phyloP scores from a whole-genome alignment of 2,329 filamentous ascomycete species.

The Furcasterigmium furcatum region DNA sequence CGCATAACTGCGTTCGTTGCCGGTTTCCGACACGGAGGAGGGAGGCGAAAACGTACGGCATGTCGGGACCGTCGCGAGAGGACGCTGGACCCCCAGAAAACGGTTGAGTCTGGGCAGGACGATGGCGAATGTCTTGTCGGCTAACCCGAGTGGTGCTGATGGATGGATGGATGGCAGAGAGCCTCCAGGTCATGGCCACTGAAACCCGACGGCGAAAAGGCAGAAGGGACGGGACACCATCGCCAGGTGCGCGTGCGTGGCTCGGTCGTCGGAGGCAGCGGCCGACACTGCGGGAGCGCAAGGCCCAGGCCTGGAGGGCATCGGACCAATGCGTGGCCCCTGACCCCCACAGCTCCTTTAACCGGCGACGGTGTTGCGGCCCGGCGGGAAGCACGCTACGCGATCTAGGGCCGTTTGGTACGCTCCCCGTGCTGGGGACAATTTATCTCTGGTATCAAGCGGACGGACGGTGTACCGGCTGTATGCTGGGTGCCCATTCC shows the following conservation, averaged over 20 bases:
- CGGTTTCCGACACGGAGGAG: not conserved
- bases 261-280: not conserved
- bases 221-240: no score
- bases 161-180: no score
- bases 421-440: no score
- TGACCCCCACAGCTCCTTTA: slow-evolving; percentile 2
- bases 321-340: not conserved
- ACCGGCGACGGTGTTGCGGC: slow-evolving; percentile 1
- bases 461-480: not conserved
- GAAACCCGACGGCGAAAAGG: no score
- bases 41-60: no score
- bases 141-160: no score
- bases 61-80: no score
- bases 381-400: slow-evolving; percentile 2
- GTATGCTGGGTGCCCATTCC: not conserved
- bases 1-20: not conserved
- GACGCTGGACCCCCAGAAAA: not conserved
- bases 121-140: not conserved
- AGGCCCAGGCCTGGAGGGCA: not conserved
- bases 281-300: not conserved
- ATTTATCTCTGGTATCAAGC: not conserved
- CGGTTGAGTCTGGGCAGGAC: not conserved
- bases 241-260: not conserved
- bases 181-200: no score
- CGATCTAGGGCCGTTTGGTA: not conserved